phyloP scores from a whole-genome alignment of 306 rosid genomes.

The Styphnolobium japonicum region DNA sequence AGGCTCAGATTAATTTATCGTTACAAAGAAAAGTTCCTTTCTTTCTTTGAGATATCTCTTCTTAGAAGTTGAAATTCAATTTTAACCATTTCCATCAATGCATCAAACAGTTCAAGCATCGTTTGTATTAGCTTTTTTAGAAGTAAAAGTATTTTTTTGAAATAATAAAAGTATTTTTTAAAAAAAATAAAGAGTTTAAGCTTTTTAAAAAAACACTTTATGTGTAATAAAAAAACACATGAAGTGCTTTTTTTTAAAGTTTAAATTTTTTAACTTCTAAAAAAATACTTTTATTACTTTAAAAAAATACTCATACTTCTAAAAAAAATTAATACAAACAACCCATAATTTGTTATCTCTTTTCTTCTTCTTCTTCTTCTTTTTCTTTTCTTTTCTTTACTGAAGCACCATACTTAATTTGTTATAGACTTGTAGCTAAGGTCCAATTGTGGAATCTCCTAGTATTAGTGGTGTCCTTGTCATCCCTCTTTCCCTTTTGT shows the following conservation, averaged over 20 bases:
- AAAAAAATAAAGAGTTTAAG: no score
- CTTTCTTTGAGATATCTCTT: not conserved
- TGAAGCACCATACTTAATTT: not conserved
- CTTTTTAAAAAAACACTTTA: no score
- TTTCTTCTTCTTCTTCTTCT: not conserved
- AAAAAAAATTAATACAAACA: no score
- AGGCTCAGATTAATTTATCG: not conserved
- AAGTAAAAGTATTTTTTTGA: no score
- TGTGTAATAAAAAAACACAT: no score
- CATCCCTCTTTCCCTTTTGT: not conserved
- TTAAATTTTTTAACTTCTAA: no score
- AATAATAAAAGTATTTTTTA: no score
- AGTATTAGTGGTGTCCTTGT: constrained; percentile 2
- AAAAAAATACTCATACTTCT: no score
- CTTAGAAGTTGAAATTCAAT: constrained; percentile 1
- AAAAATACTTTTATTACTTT: no score
- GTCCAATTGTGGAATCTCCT: constrained; percentile 5
- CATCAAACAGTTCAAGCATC: not conserved
- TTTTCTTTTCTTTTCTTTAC: not conserved
- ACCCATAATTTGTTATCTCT: not conserved
- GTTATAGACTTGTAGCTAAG: not conserved
- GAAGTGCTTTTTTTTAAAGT: no score
- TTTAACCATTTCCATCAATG: not conserved
- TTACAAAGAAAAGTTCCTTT: not conserved
- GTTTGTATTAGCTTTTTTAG: no score